These are phyloP conservation scores for Aquilaria agallochum DNA, from an alignment of 441 rosid species.

Conservation along the genomic window DNA sequence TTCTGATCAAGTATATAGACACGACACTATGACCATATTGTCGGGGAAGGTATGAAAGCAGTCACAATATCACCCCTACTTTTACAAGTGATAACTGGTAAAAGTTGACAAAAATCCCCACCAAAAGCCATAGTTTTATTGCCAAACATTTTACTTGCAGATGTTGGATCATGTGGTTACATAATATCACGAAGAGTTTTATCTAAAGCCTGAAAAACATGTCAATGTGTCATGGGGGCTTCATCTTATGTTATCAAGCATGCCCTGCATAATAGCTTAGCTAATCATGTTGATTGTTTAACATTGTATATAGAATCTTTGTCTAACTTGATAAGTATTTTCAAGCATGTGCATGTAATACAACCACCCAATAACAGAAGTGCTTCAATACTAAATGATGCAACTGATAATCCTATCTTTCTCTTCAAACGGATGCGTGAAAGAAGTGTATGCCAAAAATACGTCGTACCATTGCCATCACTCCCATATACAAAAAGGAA, in stretches of 20 bases:
- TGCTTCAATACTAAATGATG: not conserved
- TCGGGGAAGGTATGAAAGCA: not conserved
- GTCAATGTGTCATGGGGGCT: not conserved
- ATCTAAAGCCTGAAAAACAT: constrained; percentile 5
- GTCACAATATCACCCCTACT: too few species aligned
- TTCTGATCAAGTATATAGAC: not conserved
- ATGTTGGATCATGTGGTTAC: not conserved
- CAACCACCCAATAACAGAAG: not conserved
- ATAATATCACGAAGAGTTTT: not conserved
- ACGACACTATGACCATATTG: not conserved
- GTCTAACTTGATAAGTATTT: not conserved
- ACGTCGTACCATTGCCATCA: not conserved
- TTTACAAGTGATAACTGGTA: too few species aligned
- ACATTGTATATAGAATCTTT: not conserved
- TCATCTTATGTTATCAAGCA: not conserved
- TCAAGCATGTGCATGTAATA: not conserved
- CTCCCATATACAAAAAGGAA: not conserved
- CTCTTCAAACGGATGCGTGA: not conserved
- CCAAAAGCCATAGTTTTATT: not conserved
- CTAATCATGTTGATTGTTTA: not conserved
- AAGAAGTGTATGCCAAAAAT: not conserved
- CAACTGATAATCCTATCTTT: not conserved
- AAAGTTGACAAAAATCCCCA: too few species aligned
- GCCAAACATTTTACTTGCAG: not conserved
- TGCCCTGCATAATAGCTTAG: not conserved